Percentiles rank a stretch among this genome's conserved stretches.
phyloP scores from a whole-genome alignment of 768 basidiomycete species.

The Sporobolomyces roseus region DNA sequence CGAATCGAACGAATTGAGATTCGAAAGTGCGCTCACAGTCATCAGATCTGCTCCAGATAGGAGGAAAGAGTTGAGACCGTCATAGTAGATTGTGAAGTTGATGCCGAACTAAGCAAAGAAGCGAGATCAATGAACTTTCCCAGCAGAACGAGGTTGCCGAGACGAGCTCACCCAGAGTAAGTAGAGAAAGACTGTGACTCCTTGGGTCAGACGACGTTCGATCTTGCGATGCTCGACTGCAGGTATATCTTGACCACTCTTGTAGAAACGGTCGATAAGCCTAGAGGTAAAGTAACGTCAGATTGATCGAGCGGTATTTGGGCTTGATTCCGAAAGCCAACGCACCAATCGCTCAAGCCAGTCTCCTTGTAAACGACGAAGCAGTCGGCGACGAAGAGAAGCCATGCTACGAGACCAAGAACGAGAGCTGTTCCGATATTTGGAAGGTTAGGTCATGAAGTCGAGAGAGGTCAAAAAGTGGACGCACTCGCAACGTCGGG shows the following conservation, averaged over 20 bases:
- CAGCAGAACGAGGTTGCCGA: too few species aligned
- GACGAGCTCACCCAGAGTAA: conserved; percentile 2
- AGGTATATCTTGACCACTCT: neutral
- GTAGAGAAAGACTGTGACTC: neutral
- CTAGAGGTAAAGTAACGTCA: neutral
- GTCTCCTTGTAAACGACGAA: conserved; percentile 4
- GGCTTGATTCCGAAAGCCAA: neutral
- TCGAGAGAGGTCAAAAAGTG: neutral
- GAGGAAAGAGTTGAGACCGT: conserved; percentile 1
- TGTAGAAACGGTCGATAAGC: neutral
- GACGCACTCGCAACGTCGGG: neutral
- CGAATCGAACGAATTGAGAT: neutral
- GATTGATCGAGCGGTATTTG: neutral
- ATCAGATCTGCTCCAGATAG: conserved; percentile 12
- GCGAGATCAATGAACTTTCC: too few species aligned
- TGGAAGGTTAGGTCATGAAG: neutral
- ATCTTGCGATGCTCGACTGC: conserved; percentile 12
- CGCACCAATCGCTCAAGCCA: conserved; percentile 17
- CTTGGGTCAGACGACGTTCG: conserved; percentile 14
- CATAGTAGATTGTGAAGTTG: conserved; percentile 7
- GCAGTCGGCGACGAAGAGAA: conserved; percentile 1
- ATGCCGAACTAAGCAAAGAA: neutral
- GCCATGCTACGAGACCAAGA: conserved; percentile 18
- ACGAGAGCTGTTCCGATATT: neutral
- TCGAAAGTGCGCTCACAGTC: neutral